phyloP scores from a whole-genome alignment of 106 monocot species.

The Xerophyta viscosa region DNA sequence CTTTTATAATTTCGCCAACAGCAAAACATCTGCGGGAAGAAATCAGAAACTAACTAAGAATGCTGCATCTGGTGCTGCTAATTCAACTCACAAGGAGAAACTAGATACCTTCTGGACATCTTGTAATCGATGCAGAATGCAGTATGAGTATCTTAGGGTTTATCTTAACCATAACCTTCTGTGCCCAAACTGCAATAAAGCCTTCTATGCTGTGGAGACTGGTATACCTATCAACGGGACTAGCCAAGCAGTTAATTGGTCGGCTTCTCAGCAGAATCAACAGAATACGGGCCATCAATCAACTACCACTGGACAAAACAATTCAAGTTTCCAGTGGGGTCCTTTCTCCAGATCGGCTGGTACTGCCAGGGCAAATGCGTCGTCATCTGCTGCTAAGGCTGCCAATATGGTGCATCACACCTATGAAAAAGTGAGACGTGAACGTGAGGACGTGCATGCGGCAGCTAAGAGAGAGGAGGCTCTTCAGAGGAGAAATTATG shows the following conservation, averaged over 20 bases:
- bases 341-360: slow-evolving; percentile 30
- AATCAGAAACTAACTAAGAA: not conserved
- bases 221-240: slow-evolving; percentile 13
- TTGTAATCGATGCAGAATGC: slow-evolving; percentile 43
- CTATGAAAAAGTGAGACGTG: slow-evolving; percentile 41
- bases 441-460: slow-evolving; percentile 35
- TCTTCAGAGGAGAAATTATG: slow-evolving; percentile 1
- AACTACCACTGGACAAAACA: slow-evolving; percentile 6
- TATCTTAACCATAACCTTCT: slow-evolving; percentile 49
- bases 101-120: slow-evolving; percentile 45
- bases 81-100: slow-evolving; percentile 1
- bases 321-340: slow-evolving; percentile 23
- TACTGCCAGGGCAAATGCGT: slow-evolving; percentile 27
- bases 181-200: slow-evolving; percentile 36
- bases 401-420: slow-evolving; percentile 35
- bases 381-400: slow-evolving; percentile 27
- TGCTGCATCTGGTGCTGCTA: slow-evolving; percentile 1
- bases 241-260: slow-evolving; percentile 1
- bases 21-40: not conserved
- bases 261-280: slow-evolving; percentile 6
- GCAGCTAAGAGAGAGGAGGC: slow-evolving; percentile 16
- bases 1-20: slow-evolving; percentile 9
- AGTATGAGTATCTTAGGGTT: slow-evolving; percentile 43
- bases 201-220: slow-evolving; percentile 33
- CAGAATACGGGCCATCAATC: slow-evolving; percentile 10